These are phyloP conservation scores for Venustampulla echinocandica DNA, from an alignment of 495 filamentous ascomycete species.

Conservation along the genomic window DNA sequence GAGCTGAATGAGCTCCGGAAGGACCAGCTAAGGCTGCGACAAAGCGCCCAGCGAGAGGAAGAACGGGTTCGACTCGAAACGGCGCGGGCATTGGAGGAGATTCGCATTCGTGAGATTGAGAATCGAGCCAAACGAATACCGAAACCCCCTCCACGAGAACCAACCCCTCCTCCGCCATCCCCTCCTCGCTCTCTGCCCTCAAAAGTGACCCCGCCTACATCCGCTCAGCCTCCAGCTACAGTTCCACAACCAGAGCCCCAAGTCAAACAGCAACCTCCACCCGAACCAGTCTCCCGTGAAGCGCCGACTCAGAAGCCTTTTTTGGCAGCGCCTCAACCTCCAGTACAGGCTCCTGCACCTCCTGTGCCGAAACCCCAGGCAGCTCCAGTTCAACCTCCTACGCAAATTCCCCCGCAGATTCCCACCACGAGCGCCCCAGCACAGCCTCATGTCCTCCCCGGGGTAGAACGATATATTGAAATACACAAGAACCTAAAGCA, in stretches of 20 bases:
- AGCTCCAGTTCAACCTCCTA: not conserved
- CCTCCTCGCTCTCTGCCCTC: slow-evolving; percentile 1
- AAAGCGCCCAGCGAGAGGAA: slow-evolving; percentile 38
- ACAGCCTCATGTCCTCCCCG: not conserved
- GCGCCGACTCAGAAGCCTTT: not conserved
- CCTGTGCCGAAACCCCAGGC: not conserved
- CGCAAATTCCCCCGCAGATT: not conserved
- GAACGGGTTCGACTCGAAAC: slow-evolving; percentile 39
- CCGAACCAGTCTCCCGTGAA: not conserved
- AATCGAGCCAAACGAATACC: slow-evolving; percentile 27
- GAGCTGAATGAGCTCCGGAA: slow-evolving; percentile 37
- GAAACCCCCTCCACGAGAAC: slow-evolving; percentile 29
- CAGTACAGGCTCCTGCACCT: too few relatives aligned
- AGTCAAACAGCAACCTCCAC: not conserved
- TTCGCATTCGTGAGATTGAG: slow-evolving; percentile 33
- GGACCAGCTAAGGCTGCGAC: slow-evolving; percentile 35
- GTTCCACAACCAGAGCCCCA: too few relatives aligned
- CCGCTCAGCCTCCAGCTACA: not conserved
- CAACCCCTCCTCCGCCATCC: slow-evolving; percentile 25
- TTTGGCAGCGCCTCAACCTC: too few relatives aligned
- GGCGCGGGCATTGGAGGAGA: slow-evolving; percentile 32
- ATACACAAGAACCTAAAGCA: slow-evolving; percentile 68
- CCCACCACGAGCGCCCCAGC: not conserved
- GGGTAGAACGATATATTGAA: slow-evolving; percentile 40
- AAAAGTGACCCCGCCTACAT: not conserved